phyloP scores from a whole-genome alignment of 768 basidiomycete genomes.

The Pleurotus platypus region DNA sequence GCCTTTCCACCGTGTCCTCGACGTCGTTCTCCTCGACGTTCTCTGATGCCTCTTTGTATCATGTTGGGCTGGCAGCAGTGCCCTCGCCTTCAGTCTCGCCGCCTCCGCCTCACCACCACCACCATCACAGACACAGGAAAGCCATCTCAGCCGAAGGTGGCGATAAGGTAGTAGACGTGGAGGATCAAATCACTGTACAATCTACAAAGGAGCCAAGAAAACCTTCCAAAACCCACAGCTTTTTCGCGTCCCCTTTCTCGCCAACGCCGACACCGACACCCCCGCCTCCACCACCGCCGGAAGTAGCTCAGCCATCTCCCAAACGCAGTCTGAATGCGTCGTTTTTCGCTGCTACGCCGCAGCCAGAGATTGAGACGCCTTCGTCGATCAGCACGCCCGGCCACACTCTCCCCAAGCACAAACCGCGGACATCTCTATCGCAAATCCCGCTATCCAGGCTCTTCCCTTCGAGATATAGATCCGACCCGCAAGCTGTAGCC shows the following conservation, averaged over 20 bases:
- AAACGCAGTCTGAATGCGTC: constrained; percentile 23
- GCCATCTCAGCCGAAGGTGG: background rate
- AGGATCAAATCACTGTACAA: background rate
- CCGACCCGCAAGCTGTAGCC: background rate
- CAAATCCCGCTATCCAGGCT: constrained; percentile 27
- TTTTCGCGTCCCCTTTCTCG: constrained; percentile 43
- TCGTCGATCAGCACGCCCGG: constrained; percentile 7
- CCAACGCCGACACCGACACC: constrained; percentile 25
- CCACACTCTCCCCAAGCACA: constrained; percentile 15
- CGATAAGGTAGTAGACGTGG: background rate
- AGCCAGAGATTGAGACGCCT: background rate
- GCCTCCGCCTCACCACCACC: background rate
- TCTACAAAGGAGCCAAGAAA: background rate
- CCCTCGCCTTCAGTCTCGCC: constrained; percentile 21
- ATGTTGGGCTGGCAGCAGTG: constrained; percentile 19
- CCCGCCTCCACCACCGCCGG: background rate
- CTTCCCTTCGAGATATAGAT: constrained; percentile 38
- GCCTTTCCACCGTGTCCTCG: constrained; percentile 18
- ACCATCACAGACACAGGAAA: background rate
- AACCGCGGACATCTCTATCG: constrained; percentile 9
- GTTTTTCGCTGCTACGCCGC: constrained; percentile 21
- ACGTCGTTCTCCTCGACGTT: constrained; percentile 37
- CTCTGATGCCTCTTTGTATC: constrained; percentile 25
- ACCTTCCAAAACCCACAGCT: constrained; percentile 42
- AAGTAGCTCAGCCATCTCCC: constrained; percentile 10